Evolutionary conservation across 352 stramenopile species (phyloP), one percentile per base, ranked within the genome.

Genomic region (Phytophthora capsici): DNA sequence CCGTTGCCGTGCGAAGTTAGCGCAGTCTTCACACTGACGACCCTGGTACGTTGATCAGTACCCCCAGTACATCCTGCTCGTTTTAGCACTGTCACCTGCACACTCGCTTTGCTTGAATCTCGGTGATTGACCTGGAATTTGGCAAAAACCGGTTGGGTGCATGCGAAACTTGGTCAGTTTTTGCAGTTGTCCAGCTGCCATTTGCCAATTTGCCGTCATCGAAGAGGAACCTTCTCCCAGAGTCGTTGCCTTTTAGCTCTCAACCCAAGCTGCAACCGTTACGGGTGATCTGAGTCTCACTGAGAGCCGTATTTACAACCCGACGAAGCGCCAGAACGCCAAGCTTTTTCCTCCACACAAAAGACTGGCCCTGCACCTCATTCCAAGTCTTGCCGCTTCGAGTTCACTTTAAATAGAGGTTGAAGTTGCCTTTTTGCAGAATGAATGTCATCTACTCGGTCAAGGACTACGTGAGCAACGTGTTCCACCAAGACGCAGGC

Each of bases 401-500:
- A 8, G 40, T 23, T 30, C 38, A 41, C 61, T 59, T 58, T 58
- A 54, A 54, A 23, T 56, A 53, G 40, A 46, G 23, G 53, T 61
- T 61, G 53, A 61, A 61, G 53, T 61, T 61, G 22, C 40, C 50
- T 57, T 48, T 32, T 51, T 40, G n/a, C 2, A 62, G 54, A 25
- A 95, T 95, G 87, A 95, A 95, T 69, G 83, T 94, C 36, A 90
- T 94, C 64, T 87, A 90, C 70, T 94, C 85, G 47, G 81, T 94
- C 34, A 94, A 93, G 59, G 88, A 93, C 64, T 95, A 95, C 68
- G 82, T 95, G 51, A 89, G 78, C 51, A 91, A 91, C 60, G 86
- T 95, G 20, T 82, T 94, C 44, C 71, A 90, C 46, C 76, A 86
- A 38, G 83, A 77, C 53, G 75, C 71, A 17, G 70, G 57, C 28